Evolutionary conservation across 2,329 filamentous ascomycete species (phyloP), one percentile per base, ranked within the genome.

Genomic region (Dendrostoma leiphaemia): DNA sequence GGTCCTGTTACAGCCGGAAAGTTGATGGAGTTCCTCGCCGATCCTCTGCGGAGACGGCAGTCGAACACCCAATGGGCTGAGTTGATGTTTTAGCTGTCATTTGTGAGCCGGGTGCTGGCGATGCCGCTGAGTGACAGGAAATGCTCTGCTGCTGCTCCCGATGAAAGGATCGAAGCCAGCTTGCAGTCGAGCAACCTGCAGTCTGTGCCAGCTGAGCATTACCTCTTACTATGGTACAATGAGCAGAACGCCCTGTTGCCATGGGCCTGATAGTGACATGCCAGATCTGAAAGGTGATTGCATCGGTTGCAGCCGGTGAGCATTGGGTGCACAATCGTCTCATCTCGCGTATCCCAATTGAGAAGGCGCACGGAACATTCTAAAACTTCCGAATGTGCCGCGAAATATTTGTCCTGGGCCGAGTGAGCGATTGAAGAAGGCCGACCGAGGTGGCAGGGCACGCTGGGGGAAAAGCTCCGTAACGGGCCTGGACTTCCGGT

Each of bases 31-130:
- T 17, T 5, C 23, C 7, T 23, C 9, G 48, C 48, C 13, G 48
- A 55, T 55, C 48, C 50, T 43, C 40, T 55, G 53, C 12, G 17
- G 19, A n/a, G 17, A 21, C 41, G 53, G 40, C 41, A 45, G 19
- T 44, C 37, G 28, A 40, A 26, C 26, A 19, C 17, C 17, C 44
- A 26, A 41, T 19, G 35, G 24, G 44, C 43, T 19, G 35, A 49
- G 17, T 37, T 29, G 19, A 17, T 23, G 6, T 21, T 10, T 29
- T 19, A 31, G 48, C 29, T 29, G 35, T 34, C 41, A n/a, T 29
- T 40, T 55, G 24, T 15, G 43, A 15, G 32, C 24, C 28, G 28
- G 6, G n/a, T 24, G 15, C 12, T 37, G 35, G 23, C 47, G 32
- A 51, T 31, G 5, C n/a, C n/a, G 24, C 19, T 5, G 21, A 31